Evolutionary conservation across 306 rosid genomes (phyloP).

Genomic region (Prunus armeniaca): DNA sequence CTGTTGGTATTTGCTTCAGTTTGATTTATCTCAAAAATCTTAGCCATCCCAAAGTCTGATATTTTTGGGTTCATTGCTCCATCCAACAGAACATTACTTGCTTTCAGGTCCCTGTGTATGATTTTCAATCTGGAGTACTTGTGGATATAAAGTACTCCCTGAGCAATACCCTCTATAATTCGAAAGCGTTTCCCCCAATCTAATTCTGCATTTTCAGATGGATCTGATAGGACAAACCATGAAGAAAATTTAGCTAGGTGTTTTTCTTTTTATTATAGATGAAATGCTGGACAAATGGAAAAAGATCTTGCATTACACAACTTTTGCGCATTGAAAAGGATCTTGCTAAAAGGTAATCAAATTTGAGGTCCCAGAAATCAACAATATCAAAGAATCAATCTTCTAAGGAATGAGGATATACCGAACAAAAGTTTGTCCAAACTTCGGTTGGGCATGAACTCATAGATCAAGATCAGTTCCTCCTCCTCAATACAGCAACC

Average conservation of each 20-base stretch:
- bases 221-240: not conserved
- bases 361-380: not conserved
- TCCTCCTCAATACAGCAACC: not conserved
- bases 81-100: constrained; percentile 25
- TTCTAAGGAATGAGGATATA: not conserved
- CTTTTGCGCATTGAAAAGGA: not conserved
- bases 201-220: not conserved
- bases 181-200: constrained; percentile 28
- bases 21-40: constrained; percentile 11
- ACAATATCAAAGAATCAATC: not conserved
- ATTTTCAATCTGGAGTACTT: too few relatives aligned
- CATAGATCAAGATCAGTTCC: not conserved
- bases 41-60: constrained; percentile 24
- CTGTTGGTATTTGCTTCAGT: constrained; percentile 12
- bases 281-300: too few relatives aligned
- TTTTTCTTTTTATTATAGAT: too few relatives aligned
- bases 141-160: too few relatives aligned
- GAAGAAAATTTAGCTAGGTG: too few relatives aligned
- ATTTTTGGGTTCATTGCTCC: constrained; percentile 20
- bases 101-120: constrained; percentile 2
- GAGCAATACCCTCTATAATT: too few relatives aligned
- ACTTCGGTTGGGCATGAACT: not conserved
- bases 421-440: not conserved
- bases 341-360: not conserved
- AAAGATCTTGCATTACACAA: too few relatives aligned